Base-by-base conservation (phyloP, 352 stramenopile genomes). In the Phytophthora colocasiae region DNA sequence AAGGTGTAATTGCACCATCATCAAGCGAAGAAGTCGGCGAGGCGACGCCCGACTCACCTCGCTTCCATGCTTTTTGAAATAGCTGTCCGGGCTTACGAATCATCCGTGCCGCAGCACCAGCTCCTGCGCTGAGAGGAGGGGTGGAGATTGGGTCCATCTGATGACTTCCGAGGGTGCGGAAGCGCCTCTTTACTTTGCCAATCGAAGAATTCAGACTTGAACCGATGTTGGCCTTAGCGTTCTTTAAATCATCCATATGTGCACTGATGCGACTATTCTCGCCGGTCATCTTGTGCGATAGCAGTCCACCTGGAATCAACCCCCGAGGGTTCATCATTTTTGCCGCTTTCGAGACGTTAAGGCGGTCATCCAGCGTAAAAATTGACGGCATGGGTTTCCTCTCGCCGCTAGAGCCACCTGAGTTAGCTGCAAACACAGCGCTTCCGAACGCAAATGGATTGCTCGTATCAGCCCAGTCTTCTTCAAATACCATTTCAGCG, bases 201-300 rank as follows among this genome's bases (percentile, higher is more conserved):
- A 92, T 63, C 4, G 83, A 92, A 7, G 71, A 82, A 48, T 88
- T 92, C 17, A 94, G 73, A 43, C 81, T 91, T 15, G 83, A 91
- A 10, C 83, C 80, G 29, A 94, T 71, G 40, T 94, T 91, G 3
- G 76, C 73, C 58, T 89, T 91, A 47, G 89, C 89, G 47, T 78
- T 87, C 58, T 91, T 90, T 26, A 93, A 53, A 40, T 92, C 83
- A 52, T 92, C 81, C 54, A 92, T 85, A 56, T 85, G 76, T 11
- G 50, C 49, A 31, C 44, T 69, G 1, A 66, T 69, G 17, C 71
- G 65, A 19, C 57, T 66, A 27, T 66, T 64, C 24, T 69, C 58
- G 15, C 60, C 56, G 7, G 48, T 64, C 32, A 52, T 67, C 32
- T 81, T 78, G 52, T 81, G 65, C 17, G 69, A 71, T 8, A 81